A percentile compares a stretch with the other conserved stretches of the same genome.
phyloP scores from a whole-genome alignment of 2,329 filamentous ascomycete species.

The Aspergillus luchuensis region DNA sequence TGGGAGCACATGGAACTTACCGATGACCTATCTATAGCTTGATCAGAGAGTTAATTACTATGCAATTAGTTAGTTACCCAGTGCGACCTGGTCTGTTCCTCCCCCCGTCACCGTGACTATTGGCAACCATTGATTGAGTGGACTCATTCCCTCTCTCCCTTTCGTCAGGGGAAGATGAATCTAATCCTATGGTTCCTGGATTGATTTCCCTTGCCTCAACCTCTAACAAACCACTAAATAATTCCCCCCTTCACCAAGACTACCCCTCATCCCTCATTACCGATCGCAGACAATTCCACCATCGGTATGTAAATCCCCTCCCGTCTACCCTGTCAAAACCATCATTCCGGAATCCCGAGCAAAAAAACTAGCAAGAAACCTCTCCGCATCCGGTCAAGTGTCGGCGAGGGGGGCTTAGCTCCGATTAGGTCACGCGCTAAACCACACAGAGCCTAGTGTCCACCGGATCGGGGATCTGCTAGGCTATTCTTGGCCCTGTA shows the following conservation, averaged over 20 bases:
- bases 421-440: background rate
- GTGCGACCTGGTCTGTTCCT: slow-evolving; percentile 5
- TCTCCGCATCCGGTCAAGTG: slow-evolving; percentile 6
- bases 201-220: background rate
- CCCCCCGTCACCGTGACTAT: slow-evolving; percentile 5
- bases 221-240: background rate
- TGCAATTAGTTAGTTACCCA: background rate
- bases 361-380: no score
- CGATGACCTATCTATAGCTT: background rate
- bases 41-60: background rate
- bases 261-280: no score
- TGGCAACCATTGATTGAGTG: slow-evolving; percentile 1
- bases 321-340: background rate
- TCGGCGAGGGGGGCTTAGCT: slow-evolving; percentile 2
- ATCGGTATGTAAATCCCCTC: background rate
- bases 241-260: background rate
- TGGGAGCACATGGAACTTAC: background rate
- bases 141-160: background rate
- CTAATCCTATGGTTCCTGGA: background rate
- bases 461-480: slow-evolving; percentile 2
- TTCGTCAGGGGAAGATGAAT: background rate
- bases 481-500: slow-evolving; percentile 2
- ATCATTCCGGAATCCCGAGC: background rate
- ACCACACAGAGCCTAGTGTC: background rate
- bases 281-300: no score